Conservation (phyloP, 768 basidiomycete species). For the Boletus speciosus region DNA sequence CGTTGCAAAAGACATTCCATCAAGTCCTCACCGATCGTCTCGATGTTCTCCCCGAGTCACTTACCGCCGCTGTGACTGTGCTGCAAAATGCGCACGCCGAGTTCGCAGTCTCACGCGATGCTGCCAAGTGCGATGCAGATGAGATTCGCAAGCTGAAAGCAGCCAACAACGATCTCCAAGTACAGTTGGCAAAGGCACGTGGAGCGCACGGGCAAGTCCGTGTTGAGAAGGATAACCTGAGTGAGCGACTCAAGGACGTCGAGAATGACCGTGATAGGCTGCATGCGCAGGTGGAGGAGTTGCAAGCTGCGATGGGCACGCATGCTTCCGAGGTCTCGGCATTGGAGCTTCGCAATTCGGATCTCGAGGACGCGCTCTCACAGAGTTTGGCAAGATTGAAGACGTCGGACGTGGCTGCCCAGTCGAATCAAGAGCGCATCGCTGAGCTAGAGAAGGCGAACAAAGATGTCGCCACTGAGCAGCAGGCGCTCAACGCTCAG, state of each 20-base stretch:
- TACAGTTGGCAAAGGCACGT: constrained; percentile 73
- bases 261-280: constrained; percentile 68
- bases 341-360: constrained; percentile 49
- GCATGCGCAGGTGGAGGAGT: constrained; percentile 51
- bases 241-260: constrained; percentile 54
- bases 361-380: constrained; percentile 71
- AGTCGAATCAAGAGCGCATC: constrained; percentile 59
- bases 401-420: constrained; percentile 64
- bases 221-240: constrained; percentile 75
- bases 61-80: constrained; percentile 49
- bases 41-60: constrained; percentile 53
- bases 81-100: constrained; percentile 63
- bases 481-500: constrained; percentile 54
- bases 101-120: constrained; percentile 53
- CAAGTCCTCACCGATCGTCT: constrained; percentile 54
- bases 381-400: constrained; percentile 70
- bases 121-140: constrained; percentile 60
- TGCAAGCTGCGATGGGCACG: constrained; percentile 41
- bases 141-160: constrained; percentile 56
- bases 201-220: constrained; percentile 73
- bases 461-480: constrained; percentile 53
- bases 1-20: constrained; percentile 51
- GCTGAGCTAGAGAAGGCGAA: constrained; percentile 59
- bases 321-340: constrained; percentile 46
- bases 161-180: constrained; percentile 63